These are phyloP conservation scores for Thelonectria rubi DNA, from an alignment of 2,329 filamentous ascomycete species.

Conservation along the genomic window DNA sequence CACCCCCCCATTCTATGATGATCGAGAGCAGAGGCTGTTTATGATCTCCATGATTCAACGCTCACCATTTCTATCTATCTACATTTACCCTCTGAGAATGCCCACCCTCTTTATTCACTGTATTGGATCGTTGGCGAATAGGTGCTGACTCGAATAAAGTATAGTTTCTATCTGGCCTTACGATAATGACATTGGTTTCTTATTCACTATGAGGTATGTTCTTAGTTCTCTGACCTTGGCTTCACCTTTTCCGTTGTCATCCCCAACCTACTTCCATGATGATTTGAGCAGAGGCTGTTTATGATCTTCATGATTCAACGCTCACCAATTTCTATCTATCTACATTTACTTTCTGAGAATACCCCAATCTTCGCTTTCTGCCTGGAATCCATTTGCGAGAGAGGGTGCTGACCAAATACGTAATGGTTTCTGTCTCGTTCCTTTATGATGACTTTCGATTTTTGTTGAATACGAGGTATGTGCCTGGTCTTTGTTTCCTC, in stretches of 20 bases:
- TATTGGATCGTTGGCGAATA: neutral
- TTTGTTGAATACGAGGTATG: conserved; percentile 34
- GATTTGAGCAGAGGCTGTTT: conserved; percentile 59
- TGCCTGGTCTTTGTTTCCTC: conserved; percentile 17
- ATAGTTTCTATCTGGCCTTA: neutral
- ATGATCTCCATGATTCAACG: conserved; percentile 55
- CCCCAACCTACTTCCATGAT: conserved; percentile 47
- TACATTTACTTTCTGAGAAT: conserved; percentile 21
- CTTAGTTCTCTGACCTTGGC: conserved; percentile 1
- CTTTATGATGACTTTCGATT: neutral
- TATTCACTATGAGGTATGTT: conserved; percentile 36
- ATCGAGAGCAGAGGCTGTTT: conserved; percentile 58
- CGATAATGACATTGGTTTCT: neutral
- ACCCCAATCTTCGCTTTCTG: conserved; percentile 11
- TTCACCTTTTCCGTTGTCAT: neutral
- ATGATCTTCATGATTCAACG: conserved; percentile 54
- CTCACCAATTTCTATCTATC: conserved; percentile 45
- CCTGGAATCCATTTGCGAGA: neutral
- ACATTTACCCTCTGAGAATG: conserved; percentile 17
- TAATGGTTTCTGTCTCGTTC: neutral
- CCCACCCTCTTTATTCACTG: conserved; percentile 6
- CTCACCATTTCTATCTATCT: conserved; percentile 46
- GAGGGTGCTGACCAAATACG: neutral
- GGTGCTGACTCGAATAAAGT: neutral
- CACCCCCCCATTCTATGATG: conserved; percentile 48